These are phyloP conservation scores for Chaetoceros tenuissimus DNA, from an alignment of 108 stramenopile genomes.

Conservation along the genomic window DNA sequence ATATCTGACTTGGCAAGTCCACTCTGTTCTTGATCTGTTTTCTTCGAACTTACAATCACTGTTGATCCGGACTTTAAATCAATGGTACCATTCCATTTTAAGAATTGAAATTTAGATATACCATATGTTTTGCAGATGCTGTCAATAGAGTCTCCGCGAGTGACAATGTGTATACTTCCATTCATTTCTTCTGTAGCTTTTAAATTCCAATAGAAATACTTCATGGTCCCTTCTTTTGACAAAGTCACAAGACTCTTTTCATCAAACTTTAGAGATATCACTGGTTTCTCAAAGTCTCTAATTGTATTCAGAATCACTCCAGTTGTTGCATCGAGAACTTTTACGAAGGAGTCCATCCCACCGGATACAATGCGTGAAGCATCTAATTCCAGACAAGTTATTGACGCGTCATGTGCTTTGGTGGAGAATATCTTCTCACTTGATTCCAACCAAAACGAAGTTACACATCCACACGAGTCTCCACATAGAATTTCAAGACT, in stretches of 20 bases:
- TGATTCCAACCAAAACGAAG: constrained; percentile 26
- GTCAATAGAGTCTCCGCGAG: too few relatives aligned
- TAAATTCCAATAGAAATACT: not conserved
- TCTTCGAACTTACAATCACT: too few relatives aligned
- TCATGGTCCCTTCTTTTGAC: not conserved
- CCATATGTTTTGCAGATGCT: too few relatives aligned
- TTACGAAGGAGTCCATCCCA: constrained; percentile 22
- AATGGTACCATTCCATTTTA: too few relatives aligned
- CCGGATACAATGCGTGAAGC: constrained; percentile 25
- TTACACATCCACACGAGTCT: constrained; percentile 22
- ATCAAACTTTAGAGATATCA: constrained; percentile 36
- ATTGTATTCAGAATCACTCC: constrained; percentile 30
- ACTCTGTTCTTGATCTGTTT: too few relatives aligned
- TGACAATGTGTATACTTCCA: too few relatives aligned
- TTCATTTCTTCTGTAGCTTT: too few relatives aligned
- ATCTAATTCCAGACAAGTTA: constrained; percentile 27
- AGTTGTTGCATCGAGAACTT: constrained; percentile 42
- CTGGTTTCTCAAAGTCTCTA: constrained; percentile 25
- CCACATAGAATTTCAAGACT: constrained; percentile 32
- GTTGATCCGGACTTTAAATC: too few relatives aligned
- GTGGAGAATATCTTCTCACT: constrained; percentile 16
- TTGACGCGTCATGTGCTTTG: constrained; percentile 33
- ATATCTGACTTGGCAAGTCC: too few relatives aligned
- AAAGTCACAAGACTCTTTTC: constrained; percentile 18
- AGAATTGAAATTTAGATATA: too few relatives aligned